These are phyloP conservation scores for Aspergillus nidulans DNA, from an alignment of 495 filamentous ascomycete species.

Conservation along the genomic window DNA sequence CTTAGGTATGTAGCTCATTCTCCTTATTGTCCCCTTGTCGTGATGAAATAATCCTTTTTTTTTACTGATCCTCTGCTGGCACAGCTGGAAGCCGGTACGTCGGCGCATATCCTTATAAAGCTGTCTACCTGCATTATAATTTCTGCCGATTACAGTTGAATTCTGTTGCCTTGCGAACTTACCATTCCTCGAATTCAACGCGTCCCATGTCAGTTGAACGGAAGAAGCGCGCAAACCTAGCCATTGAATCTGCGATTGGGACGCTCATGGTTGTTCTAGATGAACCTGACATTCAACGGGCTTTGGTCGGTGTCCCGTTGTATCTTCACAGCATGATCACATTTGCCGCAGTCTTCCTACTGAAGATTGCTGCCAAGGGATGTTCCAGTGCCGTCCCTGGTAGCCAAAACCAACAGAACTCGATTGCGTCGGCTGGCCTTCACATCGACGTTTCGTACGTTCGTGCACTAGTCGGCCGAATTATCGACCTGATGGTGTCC, in stretches of 20 bases:
- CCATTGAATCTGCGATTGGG: constrained; percentile 50
- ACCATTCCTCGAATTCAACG: constrained; percentile 45
- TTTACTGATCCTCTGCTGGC: constrained; percentile 16
- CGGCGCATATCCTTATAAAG: constrained; percentile 50
- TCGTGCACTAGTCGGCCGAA: constrained; percentile 39
- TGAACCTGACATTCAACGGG: constrained; percentile 47
- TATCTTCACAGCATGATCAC: constrained; percentile 57
- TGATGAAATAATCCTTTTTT: not conserved
- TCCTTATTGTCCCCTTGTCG: not conserved
- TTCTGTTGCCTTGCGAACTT: constrained; percentile 53
- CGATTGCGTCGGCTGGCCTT: constrained; percentile 43
- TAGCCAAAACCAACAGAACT: constrained; percentile 30
- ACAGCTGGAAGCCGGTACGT: constrained; percentile 47
- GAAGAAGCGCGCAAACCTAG: constrained; percentile 49
- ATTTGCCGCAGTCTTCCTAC: constrained; percentile 51
- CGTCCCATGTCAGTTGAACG: constrained; percentile 47
- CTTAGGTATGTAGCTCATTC: constrained; percentile 33
- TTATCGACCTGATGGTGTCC: constrained; percentile 45
- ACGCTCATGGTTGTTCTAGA: constrained; percentile 47
- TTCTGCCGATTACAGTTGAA: constrained; percentile 56
- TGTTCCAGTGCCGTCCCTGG: constrained; percentile 32
- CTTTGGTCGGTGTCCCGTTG: constrained; percentile 48
- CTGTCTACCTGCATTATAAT: constrained; percentile 48
- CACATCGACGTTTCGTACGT: constrained; percentile 40
- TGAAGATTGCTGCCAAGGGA: constrained; percentile 48